phyloP scores from a whole-genome alignment of 495 filamentous ascomycete species.

The Hyaloscypha hepaticicola region DNA sequence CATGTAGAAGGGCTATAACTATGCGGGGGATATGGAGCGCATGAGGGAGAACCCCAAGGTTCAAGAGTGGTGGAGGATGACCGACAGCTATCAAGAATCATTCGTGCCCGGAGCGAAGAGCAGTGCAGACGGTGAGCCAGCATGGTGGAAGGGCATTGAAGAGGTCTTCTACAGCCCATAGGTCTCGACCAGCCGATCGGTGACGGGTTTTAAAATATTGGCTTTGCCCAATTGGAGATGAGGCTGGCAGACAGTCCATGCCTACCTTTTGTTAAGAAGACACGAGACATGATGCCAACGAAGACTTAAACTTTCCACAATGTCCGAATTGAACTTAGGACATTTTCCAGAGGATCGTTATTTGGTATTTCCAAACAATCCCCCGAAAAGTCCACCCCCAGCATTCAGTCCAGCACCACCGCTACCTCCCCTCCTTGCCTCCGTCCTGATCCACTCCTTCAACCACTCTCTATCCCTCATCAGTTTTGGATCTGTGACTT shows the following conservation, averaged over 20 bases:
- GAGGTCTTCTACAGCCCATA: constrained; percentile 67
- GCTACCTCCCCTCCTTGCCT: constrained; percentile 49
- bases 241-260: background rate
- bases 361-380: constrained; percentile 46
- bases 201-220: constrained; percentile 2
- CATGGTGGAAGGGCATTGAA: constrained; percentile 71
- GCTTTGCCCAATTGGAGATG: background rate
- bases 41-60: constrained; percentile 71
- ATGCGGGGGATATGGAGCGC: constrained; percentile 65
- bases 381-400: constrained; percentile 28
- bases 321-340: background rate
- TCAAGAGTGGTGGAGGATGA: constrained; percentile 77
- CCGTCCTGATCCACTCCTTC: constrained; percentile 61
- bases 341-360: background rate
- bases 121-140: constrained; percentile 58
- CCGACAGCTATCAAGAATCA: constrained; percentile 66
- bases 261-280: constrained; percentile 10
- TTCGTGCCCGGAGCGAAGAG: constrained; percentile 61
- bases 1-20: constrained; percentile 52
- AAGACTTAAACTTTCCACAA: background rate
- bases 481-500: constrained; percentile 50
- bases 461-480: constrained; percentile 55
- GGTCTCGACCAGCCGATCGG: constrained; percentile 9
- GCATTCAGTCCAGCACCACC: constrained; percentile 33
- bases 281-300: constrained; percentile 18